Conservation (phyloP, 345 rosid species). For the Citrus cavaleriei region DNA sequence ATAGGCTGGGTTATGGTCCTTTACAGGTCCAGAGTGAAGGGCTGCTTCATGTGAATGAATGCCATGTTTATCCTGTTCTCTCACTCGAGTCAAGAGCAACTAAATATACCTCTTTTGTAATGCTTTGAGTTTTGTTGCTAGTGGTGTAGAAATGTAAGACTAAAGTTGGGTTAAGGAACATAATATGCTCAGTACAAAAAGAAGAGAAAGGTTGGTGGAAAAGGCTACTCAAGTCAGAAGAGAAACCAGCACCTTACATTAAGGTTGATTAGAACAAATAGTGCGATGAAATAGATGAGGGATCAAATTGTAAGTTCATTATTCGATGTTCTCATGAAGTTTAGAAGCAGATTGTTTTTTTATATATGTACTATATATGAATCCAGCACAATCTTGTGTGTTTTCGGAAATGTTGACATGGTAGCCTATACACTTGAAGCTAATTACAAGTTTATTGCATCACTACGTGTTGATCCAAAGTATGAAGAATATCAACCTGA, state of each 20-base stretch:
- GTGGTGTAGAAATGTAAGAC: conserved; percentile 66
- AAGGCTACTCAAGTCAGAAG: conserved; percentile 72
- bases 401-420: background rate
- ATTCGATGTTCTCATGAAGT: background rate
- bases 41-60: no score
- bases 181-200: conserved; percentile 67
- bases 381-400: background rate
- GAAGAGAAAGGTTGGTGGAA: conserved; percentile 95
- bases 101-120: background rate
- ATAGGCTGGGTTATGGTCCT: no score
- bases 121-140: background rate
- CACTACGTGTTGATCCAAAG: background rate
- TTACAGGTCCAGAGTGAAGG: no score
- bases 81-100: no score
- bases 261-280: conserved; percentile 98
- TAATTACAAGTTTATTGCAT: background rate
- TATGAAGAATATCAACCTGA: background rate
- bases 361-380: background rate
- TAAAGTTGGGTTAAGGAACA: conserved; percentile 84
- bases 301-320: conserved; percentile 50
- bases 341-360: background rate
- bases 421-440: background rate
- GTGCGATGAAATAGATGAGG: conserved; percentile 96
- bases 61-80: background rate
- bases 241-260: conserved; percentile 94